Conservation (phyloP, 768 basidiomycete species). For the Mycena leptocephala region DNA sequence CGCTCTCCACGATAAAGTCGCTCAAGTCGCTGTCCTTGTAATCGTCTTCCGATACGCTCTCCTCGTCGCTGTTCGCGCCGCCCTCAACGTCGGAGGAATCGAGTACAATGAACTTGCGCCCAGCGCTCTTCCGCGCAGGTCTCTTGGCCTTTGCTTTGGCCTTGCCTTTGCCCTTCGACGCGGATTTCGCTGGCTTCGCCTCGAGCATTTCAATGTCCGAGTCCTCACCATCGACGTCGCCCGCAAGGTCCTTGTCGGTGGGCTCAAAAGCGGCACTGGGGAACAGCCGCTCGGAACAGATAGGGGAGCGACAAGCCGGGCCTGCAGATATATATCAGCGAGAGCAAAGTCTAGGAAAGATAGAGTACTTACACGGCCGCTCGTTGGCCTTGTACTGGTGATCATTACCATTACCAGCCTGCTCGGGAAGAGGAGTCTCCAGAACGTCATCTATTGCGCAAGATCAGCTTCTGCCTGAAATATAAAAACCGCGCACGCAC, state of each 20-base stretch:
- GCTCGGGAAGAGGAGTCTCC: constrained; percentile 53
- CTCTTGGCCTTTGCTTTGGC: constrained; percentile 40
- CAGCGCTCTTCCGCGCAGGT: constrained; percentile 36
- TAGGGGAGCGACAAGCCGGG: constrained; percentile 73
- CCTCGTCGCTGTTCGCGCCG: constrained; percentile 49
- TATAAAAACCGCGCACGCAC: constrained; percentile 46
- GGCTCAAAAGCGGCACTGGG: constrained; percentile 74
- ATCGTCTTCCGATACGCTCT: constrained; percentile 49
- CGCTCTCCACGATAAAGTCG: constrained; percentile 69
- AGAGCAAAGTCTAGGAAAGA: neutral
- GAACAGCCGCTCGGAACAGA: constrained; percentile 68
- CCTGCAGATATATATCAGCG: constrained; percentile 51
- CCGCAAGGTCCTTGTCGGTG: constrained; percentile 60
- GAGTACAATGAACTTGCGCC: constrained; percentile 35
- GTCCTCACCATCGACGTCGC: constrained; percentile 43
- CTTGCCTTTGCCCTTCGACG: constrained; percentile 49
- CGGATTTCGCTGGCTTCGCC: constrained; percentile 27
- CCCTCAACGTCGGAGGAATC: constrained; percentile 46
- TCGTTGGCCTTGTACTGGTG: constrained; percentile 58
- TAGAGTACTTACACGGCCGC: constrained; percentile 64
- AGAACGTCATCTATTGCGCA: constrained; percentile 60
- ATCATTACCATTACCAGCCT: constrained; percentile 48
- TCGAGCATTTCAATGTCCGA: constrained; percentile 53
- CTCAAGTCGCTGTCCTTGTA: constrained; percentile 62
- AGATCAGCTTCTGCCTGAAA: neutral